A percentile compares a stretch with the other conserved stretches of the same genome.
phyloP scores from a whole-genome alignment of 78 protist species.

The Salpingoeca rosetta region DNA sequence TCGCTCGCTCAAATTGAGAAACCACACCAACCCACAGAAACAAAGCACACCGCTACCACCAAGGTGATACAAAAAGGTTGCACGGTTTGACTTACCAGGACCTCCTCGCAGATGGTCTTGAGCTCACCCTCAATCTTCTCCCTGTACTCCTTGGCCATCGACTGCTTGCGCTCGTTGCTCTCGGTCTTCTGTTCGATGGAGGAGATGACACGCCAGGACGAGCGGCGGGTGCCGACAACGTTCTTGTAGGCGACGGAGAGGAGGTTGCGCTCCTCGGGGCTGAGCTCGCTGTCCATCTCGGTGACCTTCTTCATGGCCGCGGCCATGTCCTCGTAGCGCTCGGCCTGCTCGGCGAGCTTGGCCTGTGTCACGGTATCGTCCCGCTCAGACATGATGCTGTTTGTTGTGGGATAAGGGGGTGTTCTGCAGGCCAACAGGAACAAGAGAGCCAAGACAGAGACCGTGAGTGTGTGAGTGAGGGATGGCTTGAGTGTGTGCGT shows the following conservation, averaged over 20 bases:
- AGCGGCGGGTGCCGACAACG: constrained; percentile 96
- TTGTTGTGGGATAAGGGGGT: too few relatives aligned
- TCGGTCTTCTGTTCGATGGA: constrained; percentile 84
- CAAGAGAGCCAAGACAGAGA: too few relatives aligned
- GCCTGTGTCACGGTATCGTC: constrained; percentile 34
- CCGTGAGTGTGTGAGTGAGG: too few relatives aligned
- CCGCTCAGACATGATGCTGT: constrained; percentile 15
- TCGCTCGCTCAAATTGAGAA: neutral
- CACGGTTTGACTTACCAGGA: constrained; percentile 23
- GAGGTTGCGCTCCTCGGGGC: constrained; percentile 92
- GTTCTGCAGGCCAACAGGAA: too few relatives aligned
- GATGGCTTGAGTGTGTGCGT: too few relatives aligned
- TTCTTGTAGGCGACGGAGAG: constrained; percentile 98
- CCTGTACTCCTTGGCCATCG: constrained; percentile 63
- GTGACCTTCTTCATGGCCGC: constrained; percentile 85
- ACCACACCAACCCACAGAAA: neutral
- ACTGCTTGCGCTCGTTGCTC: constrained; percentile 38
- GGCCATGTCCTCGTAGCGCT: constrained; percentile 91
- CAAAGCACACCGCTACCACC: neutral
- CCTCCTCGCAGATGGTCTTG: constrained; percentile 67
- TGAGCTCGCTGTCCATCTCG: constrained; percentile 66
- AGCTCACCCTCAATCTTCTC: constrained; percentile 79
- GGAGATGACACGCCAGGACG: constrained; percentile 93
- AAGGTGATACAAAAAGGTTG: neutral
- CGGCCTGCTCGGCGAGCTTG: constrained; percentile 84